Evolutionary conservation across 2,329 filamentous ascomycete species (phyloP).

Genomic region (Fusarium buxicola): DNA sequence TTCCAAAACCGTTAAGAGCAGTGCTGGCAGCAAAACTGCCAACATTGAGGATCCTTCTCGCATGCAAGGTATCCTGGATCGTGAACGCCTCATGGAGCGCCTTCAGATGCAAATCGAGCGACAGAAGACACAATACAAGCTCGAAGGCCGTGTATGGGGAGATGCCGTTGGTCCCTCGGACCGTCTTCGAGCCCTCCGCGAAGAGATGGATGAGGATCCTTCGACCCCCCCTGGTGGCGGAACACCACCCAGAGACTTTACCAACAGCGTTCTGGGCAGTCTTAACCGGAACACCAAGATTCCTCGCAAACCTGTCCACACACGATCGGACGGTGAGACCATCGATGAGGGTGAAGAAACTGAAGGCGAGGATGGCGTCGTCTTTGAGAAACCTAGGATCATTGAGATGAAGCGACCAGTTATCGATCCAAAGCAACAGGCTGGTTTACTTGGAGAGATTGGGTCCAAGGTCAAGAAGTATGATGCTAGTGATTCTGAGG

Average conservation of each 20-base stretch:
- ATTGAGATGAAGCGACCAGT: constrained; percentile 81
- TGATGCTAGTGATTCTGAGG: constrained; percentile 79
- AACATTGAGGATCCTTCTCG: constrained; percentile 75
- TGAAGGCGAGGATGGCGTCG: constrained; percentile 58
- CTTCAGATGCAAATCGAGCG: constrained; percentile 95
- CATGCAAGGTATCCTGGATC: constrained; percentile 93
- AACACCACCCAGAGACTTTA: constrained; percentile 71
- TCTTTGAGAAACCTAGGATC: constrained; percentile 83
- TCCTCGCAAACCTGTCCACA: constrained; percentile 64
- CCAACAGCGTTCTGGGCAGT: constrained; percentile 78
- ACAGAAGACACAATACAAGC: constrained; percentile 97
- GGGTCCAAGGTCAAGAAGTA: constrained; percentile 78
- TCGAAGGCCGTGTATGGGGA: constrained; percentile 92
- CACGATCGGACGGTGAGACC: constrained; percentile 54
- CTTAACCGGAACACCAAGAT: constrained; percentile 72
- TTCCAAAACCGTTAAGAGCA: constrained; percentile 76
- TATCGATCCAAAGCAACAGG: constrained; percentile 73
- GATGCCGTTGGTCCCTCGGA: constrained; percentile 88
- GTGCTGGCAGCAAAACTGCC: constrained; percentile 61
- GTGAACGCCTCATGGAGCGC: constrained; percentile 90
- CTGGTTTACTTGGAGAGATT: constrained; percentile 76
- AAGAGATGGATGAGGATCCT: constrained; percentile 85
- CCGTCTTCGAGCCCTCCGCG: constrained; percentile 87
- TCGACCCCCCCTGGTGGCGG: constrained; percentile 60
- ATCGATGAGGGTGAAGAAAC: constrained; percentile 64